Percentiles rank a stretch among this genome's conserved stretches.
Evolutionary conservation across 345 rosid species (phyloP).

Genomic region (Ceriops decandra): DNA sequence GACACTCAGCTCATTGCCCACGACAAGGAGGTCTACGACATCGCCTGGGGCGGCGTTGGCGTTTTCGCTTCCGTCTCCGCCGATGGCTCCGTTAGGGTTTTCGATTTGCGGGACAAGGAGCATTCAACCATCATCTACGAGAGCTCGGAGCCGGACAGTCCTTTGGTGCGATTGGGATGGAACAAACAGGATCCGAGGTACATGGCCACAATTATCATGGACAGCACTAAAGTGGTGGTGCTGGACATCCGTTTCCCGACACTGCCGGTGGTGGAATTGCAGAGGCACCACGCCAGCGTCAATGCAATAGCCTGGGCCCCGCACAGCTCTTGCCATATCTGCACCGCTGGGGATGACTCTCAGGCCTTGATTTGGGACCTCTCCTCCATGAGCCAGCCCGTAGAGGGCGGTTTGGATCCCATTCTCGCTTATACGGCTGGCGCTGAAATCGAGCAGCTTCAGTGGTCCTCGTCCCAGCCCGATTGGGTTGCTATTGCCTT

Average conservation of each 20-base stretch:
- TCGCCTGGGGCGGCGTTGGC: constrained; percentile 98
- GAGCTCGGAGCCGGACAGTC: constrained; percentile 89
- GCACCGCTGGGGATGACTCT: constrained; percentile 95
- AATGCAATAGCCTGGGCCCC: constrained; percentile 99
- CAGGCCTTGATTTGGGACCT: constrained; percentile 98
- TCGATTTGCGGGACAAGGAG: constrained; percentile 83
- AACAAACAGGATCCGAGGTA: constrained; percentile 97
- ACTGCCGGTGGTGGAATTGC: constrained; percentile 86
- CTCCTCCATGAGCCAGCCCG: constrained; percentile 92
- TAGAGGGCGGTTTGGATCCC: constrained; percentile 93
- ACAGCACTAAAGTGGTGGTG: constrained; percentile 91
- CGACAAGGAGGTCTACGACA: constrained; percentile 94
- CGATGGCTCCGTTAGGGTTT: constrained; percentile 87
- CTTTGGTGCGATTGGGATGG: constrained; percentile 89
- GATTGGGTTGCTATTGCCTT: constrained; percentile 99
- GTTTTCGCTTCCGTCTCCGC: constrained; percentile 94
- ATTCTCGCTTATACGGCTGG: constrained; percentile 94
- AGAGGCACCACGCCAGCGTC: constrained; percentile 83
- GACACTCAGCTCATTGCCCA: constrained; percentile 97
- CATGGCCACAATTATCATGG: constrained; percentile 97
- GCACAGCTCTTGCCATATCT: constrained; percentile 89
- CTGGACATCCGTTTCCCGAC: constrained; percentile 91
- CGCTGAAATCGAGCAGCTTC: constrained; percentile 94
- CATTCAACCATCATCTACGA: constrained; percentile 92
- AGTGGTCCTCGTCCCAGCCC: constrained; percentile 97